phyloP scores from a whole-genome alignment of 1,284 basidiomycete genomes.

The Sporisorium exsertum region DNA sequence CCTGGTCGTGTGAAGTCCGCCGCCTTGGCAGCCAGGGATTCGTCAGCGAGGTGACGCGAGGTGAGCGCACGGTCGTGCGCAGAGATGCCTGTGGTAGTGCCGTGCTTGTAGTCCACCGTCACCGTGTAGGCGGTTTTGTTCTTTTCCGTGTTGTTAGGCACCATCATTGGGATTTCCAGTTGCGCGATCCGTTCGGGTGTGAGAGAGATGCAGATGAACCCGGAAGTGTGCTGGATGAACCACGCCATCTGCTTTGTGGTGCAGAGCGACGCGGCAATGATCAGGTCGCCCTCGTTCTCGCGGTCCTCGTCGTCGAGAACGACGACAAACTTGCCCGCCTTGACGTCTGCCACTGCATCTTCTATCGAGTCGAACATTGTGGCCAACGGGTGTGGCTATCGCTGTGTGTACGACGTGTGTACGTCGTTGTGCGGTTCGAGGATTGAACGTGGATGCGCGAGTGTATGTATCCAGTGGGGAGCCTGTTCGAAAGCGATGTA shows the following conservation, averaged over 20 bases:
- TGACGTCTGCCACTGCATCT: slow-evolving; percentile 55
- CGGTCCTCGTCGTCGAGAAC: slow-evolving; percentile 68
- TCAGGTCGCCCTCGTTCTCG: slow-evolving; percentile 68
- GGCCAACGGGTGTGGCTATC: background rate
- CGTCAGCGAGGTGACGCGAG: slow-evolving; percentile 79
- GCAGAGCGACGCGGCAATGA: slow-evolving; percentile 70
- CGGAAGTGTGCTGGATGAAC: slow-evolving; percentile 89
- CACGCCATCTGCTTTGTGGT: slow-evolving; percentile 98
- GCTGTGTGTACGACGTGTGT: background rate
- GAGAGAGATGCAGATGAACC: slow-evolving; percentile 92
- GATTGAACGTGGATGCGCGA: background rate
- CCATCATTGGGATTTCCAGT: slow-evolving; percentile 94
- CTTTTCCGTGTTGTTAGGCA: slow-evolving; percentile 87
- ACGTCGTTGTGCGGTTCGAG: background rate
- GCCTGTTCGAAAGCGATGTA: no score
- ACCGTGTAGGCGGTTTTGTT: slow-evolving; percentile 97
- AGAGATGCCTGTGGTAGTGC: slow-evolving; percentile 96
- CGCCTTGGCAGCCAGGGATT: slow-evolving; percentile 23
- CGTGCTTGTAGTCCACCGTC: slow-evolving; percentile 90
- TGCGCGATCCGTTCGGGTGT: slow-evolving; percentile 80
- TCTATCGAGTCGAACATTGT: slow-evolving; percentile 62
- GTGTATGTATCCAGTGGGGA: no score
- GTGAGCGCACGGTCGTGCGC: slow-evolving; percentile 93
- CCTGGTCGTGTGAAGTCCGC: slow-evolving; percentile 91
- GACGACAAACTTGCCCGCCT: slow-evolving; percentile 63